Percentiles rank a stretch among this genome's conserved stretches.
Conservation (phyloP, 2,329 filamentous ascomycete species). For the Claviceps maximensis region DNA sequence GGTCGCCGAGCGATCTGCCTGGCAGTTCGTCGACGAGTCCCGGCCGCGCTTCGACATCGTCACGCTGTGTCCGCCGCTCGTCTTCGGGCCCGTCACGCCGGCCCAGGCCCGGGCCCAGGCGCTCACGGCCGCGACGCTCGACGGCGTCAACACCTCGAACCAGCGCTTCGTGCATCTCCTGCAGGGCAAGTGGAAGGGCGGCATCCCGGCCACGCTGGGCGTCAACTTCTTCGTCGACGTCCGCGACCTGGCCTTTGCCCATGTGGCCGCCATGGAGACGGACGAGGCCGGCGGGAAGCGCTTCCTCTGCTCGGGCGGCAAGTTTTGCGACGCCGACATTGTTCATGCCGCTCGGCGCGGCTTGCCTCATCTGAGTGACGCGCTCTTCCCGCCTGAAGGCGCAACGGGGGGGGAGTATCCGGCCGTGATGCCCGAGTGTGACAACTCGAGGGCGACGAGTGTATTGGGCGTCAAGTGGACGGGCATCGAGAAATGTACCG, state of each 20-base stretch:
- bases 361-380: conserved; percentile 40
- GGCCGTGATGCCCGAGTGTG: neutral
- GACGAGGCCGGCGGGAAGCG: conserved; percentile 35
- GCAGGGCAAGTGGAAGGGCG: neutral
- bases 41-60: conserved; percentile 35
- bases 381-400: conserved; percentile 23
- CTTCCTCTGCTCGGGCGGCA: conserved; percentile 35
- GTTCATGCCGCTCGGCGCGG: conserved; percentile 28
- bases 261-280: conserved; percentile 37
- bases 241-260: conserved; percentile 39
- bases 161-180: conserved; percentile 30
- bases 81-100: conserved; percentile 41
- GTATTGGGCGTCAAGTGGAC: conserved; percentile 1
- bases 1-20: conserved; percentile 38
- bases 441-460: neutral
- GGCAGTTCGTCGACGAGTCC: conserved; percentile 34
- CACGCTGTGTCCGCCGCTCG: conserved; percentile 41
- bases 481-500: neutral
- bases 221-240: conserved; percentile 41
- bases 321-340: conserved; percentile 33
- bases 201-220: conserved; percentile 25
- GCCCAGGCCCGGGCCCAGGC: too few relatives aligned
- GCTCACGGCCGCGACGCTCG: conserved; percentile 27
- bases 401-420: neutral
- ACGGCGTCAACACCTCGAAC: conserved; percentile 40